phyloP scores from a whole-genome alignment of 768 basidiomycete species.

The Naganishia vaughanmartiniae region DNA sequence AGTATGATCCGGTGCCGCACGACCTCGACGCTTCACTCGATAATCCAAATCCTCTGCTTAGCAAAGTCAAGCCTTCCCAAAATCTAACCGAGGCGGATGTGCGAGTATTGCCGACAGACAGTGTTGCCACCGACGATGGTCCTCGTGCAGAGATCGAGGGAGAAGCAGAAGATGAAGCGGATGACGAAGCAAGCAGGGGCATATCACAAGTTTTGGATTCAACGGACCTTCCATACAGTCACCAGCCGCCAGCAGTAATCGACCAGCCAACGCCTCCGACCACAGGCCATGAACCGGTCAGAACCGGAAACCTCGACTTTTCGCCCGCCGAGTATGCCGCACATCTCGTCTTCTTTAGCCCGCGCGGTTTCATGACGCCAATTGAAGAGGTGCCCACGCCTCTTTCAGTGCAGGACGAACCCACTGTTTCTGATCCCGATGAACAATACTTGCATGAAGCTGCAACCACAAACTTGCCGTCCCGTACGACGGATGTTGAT shows the following conservation, averaged over 20 bases:
- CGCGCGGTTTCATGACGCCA: not conserved
- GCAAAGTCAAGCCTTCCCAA: too few relatives aligned
- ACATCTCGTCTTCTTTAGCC: not conserved
- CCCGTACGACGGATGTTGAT: not conserved
- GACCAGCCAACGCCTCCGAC: not conserved
- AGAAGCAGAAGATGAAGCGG: too few relatives aligned
- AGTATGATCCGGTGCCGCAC: too few relatives aligned
- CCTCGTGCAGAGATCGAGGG: too few relatives aligned
- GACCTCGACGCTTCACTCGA: too few relatives aligned
- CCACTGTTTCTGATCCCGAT: not conserved
- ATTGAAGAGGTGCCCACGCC: not conserved
- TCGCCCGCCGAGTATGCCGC: not conserved
- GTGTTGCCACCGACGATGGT: too few relatives aligned
- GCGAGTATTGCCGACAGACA: too few relatives aligned
- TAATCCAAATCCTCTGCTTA: too few relatives aligned
- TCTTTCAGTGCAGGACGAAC: not conserved
- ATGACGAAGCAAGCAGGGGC: too few relatives aligned
- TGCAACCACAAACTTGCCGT: not conserved
- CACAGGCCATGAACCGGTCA: not conserved
- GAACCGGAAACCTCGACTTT: not conserved
- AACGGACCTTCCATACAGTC: too few relatives aligned
- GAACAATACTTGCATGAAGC: not conserved
- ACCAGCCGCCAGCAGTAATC: not conserved
- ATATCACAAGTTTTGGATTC: too few relatives aligned
- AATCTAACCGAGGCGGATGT: too few relatives aligned